Base-by-base conservation (phyloP, 495 filamentous ascomycete species). In the Physcia stellaris region DNA sequence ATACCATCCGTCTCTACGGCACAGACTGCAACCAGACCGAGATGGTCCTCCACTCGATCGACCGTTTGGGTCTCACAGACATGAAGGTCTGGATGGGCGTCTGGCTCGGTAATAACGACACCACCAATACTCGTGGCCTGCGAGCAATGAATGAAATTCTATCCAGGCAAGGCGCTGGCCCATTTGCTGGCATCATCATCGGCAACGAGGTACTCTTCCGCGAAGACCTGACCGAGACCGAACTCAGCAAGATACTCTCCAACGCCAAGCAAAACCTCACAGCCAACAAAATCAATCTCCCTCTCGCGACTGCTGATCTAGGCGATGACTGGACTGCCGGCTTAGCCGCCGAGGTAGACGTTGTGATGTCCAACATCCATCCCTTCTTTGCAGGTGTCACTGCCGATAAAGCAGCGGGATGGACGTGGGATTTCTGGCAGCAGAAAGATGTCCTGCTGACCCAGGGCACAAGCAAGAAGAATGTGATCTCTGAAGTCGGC, bases 21-120 rank as follows among this genome's bases (percentile, higher is more conserved):
- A 95, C 84, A 12, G 90, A 98, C 60, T 98, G 90, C 69, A 95
- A 96, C 55, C 88, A 95, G 58, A 95, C 90, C 0, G 76, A 94
- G 54, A 86, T 96, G 83, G 79, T 90, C 1, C 68, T 96, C 28
- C 77, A 88, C 49, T 75, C 86, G 4, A 77, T 98, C 52, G 65
- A 79, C 37, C 70, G 68, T 35, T 68, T 96, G 23, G 70, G 71
- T 24, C 57, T 94, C 37, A 71, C 75, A 16, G 71, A 79, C 47
- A 78, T 94, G 64, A 94, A 90, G 48, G 67, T 98, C 45, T 95
- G 90, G 90, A 67, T 95, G 15, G 90, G 90, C 11, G 88, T 96
- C 15, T 98, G 87, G 86, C 77, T 88, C 41, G 86, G 86, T 53
- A 66, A 62, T 28, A 94, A 98, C 63, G 58, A 62, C 4, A 90